phyloP scores from a whole-genome alignment of 1,284 basidiomycete species.

The Sphagnurus paluster region DNA sequence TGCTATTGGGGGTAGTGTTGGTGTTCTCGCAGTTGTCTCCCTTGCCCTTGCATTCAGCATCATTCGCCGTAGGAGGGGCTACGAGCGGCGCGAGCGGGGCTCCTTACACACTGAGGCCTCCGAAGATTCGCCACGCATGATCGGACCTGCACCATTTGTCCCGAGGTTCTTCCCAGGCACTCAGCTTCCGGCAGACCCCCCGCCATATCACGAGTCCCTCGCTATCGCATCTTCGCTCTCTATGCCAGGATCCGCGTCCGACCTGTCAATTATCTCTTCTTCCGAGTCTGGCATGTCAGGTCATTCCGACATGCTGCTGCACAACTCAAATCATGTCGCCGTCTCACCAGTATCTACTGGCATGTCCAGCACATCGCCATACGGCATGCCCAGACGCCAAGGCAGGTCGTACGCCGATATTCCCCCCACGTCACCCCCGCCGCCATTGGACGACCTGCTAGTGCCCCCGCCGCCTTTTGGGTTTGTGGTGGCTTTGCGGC shows the following conservation, averaged over 20 bases:
- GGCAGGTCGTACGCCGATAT: slow-evolving; percentile 11
- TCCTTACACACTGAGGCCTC: slow-evolving; percentile 38
- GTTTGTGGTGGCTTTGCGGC: neutral
- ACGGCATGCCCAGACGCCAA: neutral
- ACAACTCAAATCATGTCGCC: too few relatives aligned
- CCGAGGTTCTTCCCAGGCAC: slow-evolving; percentile 57
- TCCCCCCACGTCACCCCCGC: slow-evolving; percentile 7
- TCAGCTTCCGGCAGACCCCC: slow-evolving; percentile 40
- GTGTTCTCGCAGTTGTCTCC: slow-evolving; percentile 46
- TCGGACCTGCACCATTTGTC: slow-evolving; percentile 47
- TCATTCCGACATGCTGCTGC: too few relatives aligned
- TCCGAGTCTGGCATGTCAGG: too few relatives aligned
- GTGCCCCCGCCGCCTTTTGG: slow-evolving; percentile 10
- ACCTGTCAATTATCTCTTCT: neutral
- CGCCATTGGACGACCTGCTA: slow-evolving; percentile 6
- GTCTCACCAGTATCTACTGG: too few relatives aligned
- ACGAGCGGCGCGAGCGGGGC: slow-evolving; percentile 37
- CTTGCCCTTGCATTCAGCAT: slow-evolving; percentile 51
- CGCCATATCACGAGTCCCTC: slow-evolving; percentile 28
- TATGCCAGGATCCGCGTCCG: too few relatives aligned
- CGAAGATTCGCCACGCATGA: slow-evolving; percentile 43
- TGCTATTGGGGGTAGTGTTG: slow-evolving; percentile 51
- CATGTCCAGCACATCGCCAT: neutral
- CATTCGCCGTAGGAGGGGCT: slow-evolving; percentile 44
- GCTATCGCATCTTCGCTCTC: too few relatives aligned